Evolutionary conservation across 495 filamentous ascomycete genomes (phyloP).

Genomic region (Hypoxylon crocopeplum): DNA sequence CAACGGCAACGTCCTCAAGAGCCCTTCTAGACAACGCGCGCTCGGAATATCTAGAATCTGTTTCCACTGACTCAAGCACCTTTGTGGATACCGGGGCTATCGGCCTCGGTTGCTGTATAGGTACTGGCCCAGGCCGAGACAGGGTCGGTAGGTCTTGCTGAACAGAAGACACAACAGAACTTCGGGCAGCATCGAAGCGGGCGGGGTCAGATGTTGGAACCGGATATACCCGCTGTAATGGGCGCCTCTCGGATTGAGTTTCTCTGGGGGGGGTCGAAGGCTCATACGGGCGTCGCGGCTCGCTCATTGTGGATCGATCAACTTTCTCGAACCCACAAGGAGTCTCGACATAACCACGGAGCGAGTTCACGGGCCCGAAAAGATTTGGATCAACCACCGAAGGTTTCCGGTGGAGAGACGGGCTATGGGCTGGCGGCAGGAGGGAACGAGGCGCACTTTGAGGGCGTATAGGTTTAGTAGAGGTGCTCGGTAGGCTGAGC

Average conservation of each 20-base stretch:
- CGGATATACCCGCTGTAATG: constrained; percentile 47
- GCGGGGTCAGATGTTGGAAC: constrained; percentile 67
- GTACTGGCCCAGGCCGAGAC: constrained; percentile 44
- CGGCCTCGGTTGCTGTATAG: constrained; percentile 57
- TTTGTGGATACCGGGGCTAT: constrained; percentile 49
- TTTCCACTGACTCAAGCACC: constrained; percentile 48
- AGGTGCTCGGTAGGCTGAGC: constrained; percentile 23
- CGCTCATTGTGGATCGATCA: constrained; percentile 28
- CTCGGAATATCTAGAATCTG: constrained; percentile 35
- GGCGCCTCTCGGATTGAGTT: constrained; percentile 43
- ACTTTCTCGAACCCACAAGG: constrained; percentile 58
- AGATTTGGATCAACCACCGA: constrained; percentile 59
- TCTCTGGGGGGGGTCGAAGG: constrained; percentile 31
- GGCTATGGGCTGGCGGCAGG: constrained; percentile 15
- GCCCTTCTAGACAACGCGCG: constrained; percentile 44
- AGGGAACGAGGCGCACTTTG: constrained; percentile 28
- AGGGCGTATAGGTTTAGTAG: constrained; percentile 2
- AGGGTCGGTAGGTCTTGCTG: constrained; percentile 33
- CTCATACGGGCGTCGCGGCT: constrained; percentile 22
- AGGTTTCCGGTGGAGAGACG: constrained; percentile 49
- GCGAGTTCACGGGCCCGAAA: constrained; percentile 61
- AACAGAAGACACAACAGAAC: constrained; percentile 55
- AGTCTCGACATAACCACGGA: constrained; percentile 56
- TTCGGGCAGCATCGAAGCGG: constrained; percentile 61
- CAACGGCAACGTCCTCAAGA: constrained; percentile 54